These are phyloP conservation scores for Diaporthe amygdali DNA, from an alignment of 2,329 filamentous ascomycete genomes.

Conservation along the genomic window DNA sequence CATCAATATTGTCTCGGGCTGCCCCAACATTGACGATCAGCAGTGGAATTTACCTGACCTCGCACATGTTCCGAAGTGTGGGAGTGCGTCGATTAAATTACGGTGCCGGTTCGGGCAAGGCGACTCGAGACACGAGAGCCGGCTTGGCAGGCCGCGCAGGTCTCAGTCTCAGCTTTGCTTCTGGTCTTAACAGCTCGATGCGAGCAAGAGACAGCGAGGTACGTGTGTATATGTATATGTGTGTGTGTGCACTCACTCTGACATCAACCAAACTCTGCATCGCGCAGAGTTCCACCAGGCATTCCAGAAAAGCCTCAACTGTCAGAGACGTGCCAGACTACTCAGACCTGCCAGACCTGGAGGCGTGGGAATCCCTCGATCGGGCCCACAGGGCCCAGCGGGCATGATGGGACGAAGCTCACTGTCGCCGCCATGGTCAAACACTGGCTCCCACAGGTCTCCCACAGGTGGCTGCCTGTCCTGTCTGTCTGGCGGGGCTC, in stretches of 20 bases:
- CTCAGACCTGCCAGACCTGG: too few species aligned
- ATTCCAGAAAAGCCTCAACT: not conserved
- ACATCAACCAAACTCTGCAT: not conserved
- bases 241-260: not conserved
- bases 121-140: conserved; percentile 6
- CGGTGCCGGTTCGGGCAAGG: conserved; percentile 9
- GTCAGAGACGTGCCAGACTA: too few species aligned
- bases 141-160: not conserved
- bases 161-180: not conserved
- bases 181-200: not conserved
- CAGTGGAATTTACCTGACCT: not conserved
- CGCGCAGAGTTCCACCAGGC: not conserved
- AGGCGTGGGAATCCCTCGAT: too few species aligned
- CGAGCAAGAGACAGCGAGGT: too few species aligned
- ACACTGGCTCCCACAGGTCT: conserved; percentile 13
- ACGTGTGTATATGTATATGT: not conserved
- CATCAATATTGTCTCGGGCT: conserved; percentile 1
- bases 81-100: conserved; percentile 7
- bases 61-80: conserved; percentile 12
- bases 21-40: not conserved
- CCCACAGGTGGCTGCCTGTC: too few species aligned
- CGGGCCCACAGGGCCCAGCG: too few species aligned
- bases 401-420: not conserved
- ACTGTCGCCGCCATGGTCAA: not conserved
- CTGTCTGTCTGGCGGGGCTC: conserved; percentile 1